Evolutionary conservation across 2,329 filamentous ascomycete species (phyloP).

Genomic region (Curvularia sp.): DNA sequence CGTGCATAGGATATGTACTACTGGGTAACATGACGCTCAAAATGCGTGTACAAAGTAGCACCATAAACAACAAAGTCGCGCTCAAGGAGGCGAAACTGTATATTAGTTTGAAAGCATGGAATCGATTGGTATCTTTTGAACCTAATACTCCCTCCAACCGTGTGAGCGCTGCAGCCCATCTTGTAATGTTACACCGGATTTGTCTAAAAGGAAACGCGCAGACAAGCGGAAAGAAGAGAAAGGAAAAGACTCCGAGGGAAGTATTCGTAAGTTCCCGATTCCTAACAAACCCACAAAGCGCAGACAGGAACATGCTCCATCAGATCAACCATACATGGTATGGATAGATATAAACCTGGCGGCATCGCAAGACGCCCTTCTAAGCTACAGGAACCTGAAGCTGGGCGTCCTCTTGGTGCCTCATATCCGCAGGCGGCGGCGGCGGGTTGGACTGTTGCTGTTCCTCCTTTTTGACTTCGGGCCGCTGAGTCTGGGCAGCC

Average conservation of each 20-base stretch:
- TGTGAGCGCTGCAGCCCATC: not conserved
- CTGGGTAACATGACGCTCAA: not conserved
- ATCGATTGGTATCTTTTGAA: conserved; percentile 29
- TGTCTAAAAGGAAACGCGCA: not conserved
- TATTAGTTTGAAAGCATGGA: conserved; percentile 13
- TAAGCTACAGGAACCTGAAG: conserved; percentile 16
- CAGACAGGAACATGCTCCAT: not conserved
- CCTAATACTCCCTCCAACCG: conserved; percentile 4
- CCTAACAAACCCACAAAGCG: not conserved
- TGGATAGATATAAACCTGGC: not conserved
- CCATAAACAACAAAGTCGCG: not conserved
- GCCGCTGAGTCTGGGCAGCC: conserved; percentile 21
- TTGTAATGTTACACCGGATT: conserved; percentile 7
- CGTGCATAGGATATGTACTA: not conserved
- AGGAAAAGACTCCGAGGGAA: not conserved
- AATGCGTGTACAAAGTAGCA: not conserved
- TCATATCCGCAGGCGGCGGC: conserved; percentile 17
- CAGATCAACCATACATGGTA: not conserved
- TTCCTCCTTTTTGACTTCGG: conserved; percentile 14
- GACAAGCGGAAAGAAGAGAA: not conserved
- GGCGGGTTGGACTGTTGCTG: conserved; percentile 2
- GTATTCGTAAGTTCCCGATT: not conserved
- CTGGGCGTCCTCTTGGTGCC: conserved; percentile 11
- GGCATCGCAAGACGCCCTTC: not conserved
- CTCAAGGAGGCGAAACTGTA: conserved; percentile 10